Conservation (phyloP, 495 filamentous ascomycete species). For the Penicillium bialowiezense region DNA sequence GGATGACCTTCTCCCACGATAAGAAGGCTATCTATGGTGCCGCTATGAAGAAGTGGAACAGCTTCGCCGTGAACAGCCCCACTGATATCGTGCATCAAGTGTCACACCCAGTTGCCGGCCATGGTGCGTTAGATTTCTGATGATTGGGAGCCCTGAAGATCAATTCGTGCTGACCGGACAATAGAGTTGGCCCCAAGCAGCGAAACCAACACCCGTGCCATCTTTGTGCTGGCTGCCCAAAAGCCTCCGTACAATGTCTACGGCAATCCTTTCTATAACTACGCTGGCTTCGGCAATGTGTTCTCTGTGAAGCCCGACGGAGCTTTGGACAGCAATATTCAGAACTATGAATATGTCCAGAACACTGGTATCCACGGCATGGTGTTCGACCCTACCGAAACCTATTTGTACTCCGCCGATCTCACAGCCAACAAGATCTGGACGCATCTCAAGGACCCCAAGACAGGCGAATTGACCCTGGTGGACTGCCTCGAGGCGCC, state of each 20-base stretch:
- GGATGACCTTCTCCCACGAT: constrained; percentile 84
- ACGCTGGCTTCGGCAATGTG: constrained; percentile 76
- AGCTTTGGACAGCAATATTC: constrained; percentile 62
- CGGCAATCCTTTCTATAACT: constrained; percentile 81
- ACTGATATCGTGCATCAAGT: constrained; percentile 72
- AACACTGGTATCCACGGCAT: constrained; percentile 83
- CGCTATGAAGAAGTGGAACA: constrained; percentile 87
- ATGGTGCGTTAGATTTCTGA: constrained; percentile 46
- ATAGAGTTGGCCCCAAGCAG: constrained; percentile 63
- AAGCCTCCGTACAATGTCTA: constrained; percentile 77
- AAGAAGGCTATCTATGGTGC: constrained; percentile 84
- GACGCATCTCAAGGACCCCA: constrained; percentile 70
- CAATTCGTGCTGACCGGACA: not conserved
- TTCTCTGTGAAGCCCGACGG: constrained; percentile 66
- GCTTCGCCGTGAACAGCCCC: constrained; percentile 72
- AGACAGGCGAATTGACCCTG: constrained; percentile 60
- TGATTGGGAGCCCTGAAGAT: not conserved
- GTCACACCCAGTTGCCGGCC: constrained; percentile 66
- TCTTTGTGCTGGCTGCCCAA: constrained; percentile 76
- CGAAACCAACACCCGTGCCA: constrained; percentile 77
- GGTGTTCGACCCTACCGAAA: constrained; percentile 82
- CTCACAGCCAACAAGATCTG: constrained; percentile 82
- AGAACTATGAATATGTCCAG: constrained; percentile 72
- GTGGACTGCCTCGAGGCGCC: constrained; percentile 72
- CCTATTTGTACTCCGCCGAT: constrained; percentile 83